Conservation (phyloP, 441 rosid genomes). For the Aquilaria agallochum region DNA sequence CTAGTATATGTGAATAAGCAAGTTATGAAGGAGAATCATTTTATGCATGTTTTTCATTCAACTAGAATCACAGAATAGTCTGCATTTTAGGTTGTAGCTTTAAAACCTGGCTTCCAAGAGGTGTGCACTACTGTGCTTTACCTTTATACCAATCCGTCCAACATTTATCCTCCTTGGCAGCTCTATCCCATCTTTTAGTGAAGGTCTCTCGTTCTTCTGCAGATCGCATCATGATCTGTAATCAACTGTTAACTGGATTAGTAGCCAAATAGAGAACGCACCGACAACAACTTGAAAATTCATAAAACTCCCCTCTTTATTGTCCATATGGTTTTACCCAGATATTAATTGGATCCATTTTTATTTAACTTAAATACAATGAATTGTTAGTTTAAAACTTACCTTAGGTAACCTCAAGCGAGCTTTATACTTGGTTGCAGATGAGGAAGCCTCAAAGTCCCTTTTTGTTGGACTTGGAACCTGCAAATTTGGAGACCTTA, state of each 20-base stretch:
- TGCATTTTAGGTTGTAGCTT: too few species aligned
- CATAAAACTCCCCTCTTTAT: too few species aligned
- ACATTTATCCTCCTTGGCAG: constrained; percentile 52
- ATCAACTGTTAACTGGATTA: constrained; percentile 6
- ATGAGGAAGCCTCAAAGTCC: constrained; percentile 25
- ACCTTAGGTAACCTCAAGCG: constrained; percentile 38
- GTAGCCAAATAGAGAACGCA: too few species aligned
- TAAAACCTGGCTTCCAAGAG: too few species aligned
- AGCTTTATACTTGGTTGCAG: constrained; percentile 25
- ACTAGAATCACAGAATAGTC: too few species aligned
- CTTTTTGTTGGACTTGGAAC: neutral
- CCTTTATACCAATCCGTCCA: constrained; percentile 44
- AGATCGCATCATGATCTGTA: constrained; percentile 51
- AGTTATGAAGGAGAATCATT: too few species aligned
- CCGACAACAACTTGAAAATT: too few species aligned
- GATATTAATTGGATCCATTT: neutral
- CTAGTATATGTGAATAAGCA: too few species aligned
- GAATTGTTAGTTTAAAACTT: constrained; percentile 17
- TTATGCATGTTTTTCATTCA: too few species aligned
- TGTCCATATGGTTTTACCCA: too few species aligned
- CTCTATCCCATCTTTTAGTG: constrained; percentile 60
- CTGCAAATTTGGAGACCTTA: constrained; percentile 23
- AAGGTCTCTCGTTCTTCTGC: constrained; percentile 47
- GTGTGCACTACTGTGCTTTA: too few species aligned
- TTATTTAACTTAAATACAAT: neutral